Percentiles rank a stretch among this genome's conserved stretches.
Evolutionary conservation across 495 filamentous ascomycete species (phyloP).

Genomic region (Penicillium atrosanguineum): DNA sequence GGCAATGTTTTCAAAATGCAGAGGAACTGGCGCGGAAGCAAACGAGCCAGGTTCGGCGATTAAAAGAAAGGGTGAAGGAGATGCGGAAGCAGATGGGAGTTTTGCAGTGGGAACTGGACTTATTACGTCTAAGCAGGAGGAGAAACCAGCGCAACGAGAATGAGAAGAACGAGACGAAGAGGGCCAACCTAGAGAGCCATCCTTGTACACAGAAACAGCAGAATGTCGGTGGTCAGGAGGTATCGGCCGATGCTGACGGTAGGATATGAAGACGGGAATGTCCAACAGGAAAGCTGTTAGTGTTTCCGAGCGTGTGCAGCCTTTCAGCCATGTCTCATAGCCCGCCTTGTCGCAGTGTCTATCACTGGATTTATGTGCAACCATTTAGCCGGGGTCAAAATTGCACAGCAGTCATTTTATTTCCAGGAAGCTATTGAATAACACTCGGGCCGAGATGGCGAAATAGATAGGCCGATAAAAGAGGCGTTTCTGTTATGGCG

Average conservation of each 20-base stretch:
- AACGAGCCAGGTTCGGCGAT: too few species aligned
- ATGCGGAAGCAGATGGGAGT: neutral
- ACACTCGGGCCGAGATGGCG: neutral
- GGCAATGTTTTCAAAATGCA: conserved; percentile 4
- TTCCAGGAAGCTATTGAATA: neutral
- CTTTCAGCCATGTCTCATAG: neutral
- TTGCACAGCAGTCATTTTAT: neutral
- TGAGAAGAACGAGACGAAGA: neutral
- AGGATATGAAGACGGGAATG: neutral
- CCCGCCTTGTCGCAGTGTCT: neutral
- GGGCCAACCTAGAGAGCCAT: neutral
- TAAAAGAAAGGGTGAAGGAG: neutral
- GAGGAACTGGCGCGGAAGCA: conserved; percentile 13
- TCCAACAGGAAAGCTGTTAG: neutral
- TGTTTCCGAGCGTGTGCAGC: neutral
- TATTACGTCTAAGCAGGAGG: neutral
- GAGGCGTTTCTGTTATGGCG: neutral
- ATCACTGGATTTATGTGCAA: neutral
- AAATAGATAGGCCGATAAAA: neutral
- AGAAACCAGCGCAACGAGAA: neutral
- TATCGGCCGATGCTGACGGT: neutral
- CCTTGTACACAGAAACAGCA: neutral
- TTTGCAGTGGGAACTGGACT: conserved; percentile 1
- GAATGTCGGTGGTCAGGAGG: neutral
- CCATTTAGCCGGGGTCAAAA: neutral